Evolutionary conservation across 768 basidiomycete species (phyloP).

Genomic region (Xerocomellus chrysenteron): DNA sequence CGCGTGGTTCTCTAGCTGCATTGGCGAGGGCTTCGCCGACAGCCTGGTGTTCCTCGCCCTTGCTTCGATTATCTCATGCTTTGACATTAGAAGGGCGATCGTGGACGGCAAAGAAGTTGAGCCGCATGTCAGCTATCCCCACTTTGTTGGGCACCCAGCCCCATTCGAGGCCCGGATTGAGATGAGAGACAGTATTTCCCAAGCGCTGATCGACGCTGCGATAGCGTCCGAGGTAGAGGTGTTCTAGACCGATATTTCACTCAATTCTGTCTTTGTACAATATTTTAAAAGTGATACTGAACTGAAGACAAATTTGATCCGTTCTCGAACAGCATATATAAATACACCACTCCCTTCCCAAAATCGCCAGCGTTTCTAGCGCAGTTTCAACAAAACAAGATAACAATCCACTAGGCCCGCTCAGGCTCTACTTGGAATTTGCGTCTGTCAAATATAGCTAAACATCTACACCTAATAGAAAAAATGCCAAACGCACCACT

Average conservation of each 20-base stretch:
- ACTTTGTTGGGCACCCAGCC: neutral
- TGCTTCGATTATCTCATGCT: neutral
- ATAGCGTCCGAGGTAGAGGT: neutral
- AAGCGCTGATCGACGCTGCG: neutral
- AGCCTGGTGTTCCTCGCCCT: neutral
- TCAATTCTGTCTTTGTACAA: too few species aligned
- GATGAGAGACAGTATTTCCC: neutral
- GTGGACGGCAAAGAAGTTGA: constrained; percentile 1
- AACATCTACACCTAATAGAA: neutral
- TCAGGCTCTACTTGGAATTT: neutral
- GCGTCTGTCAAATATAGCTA: neutral
- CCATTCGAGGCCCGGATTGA: neutral
- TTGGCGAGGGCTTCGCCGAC: neutral
- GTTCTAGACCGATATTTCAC: neutral
- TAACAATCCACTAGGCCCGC: neutral
- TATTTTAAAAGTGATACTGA: too few species aligned
- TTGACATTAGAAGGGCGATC: neutral
- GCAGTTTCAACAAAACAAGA: neutral
- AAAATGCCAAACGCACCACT: neutral
- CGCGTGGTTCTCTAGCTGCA: neutral
- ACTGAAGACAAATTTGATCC: too few species aligned
- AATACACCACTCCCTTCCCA: neutral
- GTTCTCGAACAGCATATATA: too few species aligned
- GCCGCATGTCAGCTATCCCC: neutral
- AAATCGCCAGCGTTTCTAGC: neutral